Evolutionary conservation across 768 basidiomycete species (phyloP).

Genomic region (Bullera alba): DNA sequence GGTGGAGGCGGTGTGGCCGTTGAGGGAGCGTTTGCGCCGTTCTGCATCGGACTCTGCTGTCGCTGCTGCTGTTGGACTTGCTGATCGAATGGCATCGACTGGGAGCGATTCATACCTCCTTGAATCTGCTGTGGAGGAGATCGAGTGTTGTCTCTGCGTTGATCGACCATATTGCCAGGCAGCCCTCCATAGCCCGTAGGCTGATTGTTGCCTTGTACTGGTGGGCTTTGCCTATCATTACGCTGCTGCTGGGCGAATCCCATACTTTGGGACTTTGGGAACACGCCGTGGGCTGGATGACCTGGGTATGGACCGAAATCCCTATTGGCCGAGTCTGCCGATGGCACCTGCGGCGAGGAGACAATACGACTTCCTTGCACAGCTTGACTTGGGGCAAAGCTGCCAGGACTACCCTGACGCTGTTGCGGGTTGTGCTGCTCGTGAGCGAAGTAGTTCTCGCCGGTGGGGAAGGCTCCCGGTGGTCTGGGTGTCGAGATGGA

Average conservation of each 20-base stretch:
- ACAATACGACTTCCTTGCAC: neutral
- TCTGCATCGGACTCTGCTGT: no score
- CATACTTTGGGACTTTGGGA: constrained; percentile 31
- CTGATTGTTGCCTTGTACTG: no score
- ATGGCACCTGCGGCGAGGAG: neutral
- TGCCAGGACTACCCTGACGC: neutral
- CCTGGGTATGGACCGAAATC: constrained; percentile 8
- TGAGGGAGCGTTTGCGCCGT: neutral
- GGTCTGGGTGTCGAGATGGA: neutral
- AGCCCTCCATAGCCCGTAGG: no score
- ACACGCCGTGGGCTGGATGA: neutral
- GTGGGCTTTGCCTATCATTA: no score
- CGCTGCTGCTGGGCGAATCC: constrained; percentile 10
- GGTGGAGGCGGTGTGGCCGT: constrained; percentile 1
- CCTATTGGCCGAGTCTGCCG: no score
- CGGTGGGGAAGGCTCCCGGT: no score
- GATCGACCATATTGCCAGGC: no score
- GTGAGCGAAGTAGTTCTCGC: neutral
- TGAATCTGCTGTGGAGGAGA: no score
- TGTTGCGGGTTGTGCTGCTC: constrained; percentile 8
- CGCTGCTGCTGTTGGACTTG: no score
- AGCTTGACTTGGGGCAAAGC: neutral
- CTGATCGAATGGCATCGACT: neutral
- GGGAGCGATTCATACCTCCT: neutral
- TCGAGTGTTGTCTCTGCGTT: no score